A percentile compares a stretch with the other conserved stretches of the same genome.
Conservation (phyloP, 345 rosid genomes). For the Garcia nutans region DNA sequence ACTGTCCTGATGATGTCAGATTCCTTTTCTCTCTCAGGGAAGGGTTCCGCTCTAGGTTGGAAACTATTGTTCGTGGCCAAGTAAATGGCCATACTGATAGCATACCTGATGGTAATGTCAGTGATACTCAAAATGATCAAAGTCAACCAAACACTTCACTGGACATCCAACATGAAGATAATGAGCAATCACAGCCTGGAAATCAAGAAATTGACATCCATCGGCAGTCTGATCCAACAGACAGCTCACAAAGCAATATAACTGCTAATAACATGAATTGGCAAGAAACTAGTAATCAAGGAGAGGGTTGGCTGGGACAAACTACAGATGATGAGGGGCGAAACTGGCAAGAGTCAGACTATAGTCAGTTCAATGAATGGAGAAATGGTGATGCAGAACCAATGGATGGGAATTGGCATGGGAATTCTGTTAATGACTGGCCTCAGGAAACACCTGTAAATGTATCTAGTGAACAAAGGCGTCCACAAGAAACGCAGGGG, state of each 20-base stretch:
- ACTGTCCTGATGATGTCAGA: neutral
- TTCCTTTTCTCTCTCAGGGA: slow-evolving; percentile 51
- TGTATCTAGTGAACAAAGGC: slow-evolving; percentile 44
- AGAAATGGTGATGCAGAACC: slow-evolving; percentile 51
- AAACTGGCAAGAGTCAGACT: slow-evolving; percentile 50
- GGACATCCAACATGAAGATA: slow-evolving; percentile 41
- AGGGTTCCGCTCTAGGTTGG: slow-evolving; percentile 81
- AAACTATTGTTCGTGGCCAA: slow-evolving; percentile 62
- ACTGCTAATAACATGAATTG: slow-evolving; percentile 42
- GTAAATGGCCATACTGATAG: slow-evolving; percentile 56
- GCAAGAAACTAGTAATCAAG: slow-evolving; percentile 51
- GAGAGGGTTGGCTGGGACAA: slow-evolving; percentile 50
- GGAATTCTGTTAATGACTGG: slow-evolving; percentile 50
- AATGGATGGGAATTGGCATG: slow-evolving; percentile 53
- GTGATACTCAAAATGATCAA: slow-evolving; percentile 44
- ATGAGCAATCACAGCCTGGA: slow-evolving; percentile 44
- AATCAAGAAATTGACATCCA: slow-evolving; percentile 40
- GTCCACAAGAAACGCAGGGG: slow-evolving; percentile 44
- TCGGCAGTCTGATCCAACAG: slow-evolving; percentile 47
- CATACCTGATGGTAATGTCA: slow-evolving; percentile 35
- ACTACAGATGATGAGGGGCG: slow-evolving; percentile 43
- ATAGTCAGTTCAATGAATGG: slow-evolving; percentile 46
- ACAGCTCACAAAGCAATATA: slow-evolving; percentile 37
- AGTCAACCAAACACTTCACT: slow-evolving; percentile 40
- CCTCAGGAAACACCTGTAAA: slow-evolving; percentile 49